Evolutionary conservation across 2,329 filamentous ascomycete species (phyloP).

Genomic region (Lecanoromycetidae sp.): DNA sequence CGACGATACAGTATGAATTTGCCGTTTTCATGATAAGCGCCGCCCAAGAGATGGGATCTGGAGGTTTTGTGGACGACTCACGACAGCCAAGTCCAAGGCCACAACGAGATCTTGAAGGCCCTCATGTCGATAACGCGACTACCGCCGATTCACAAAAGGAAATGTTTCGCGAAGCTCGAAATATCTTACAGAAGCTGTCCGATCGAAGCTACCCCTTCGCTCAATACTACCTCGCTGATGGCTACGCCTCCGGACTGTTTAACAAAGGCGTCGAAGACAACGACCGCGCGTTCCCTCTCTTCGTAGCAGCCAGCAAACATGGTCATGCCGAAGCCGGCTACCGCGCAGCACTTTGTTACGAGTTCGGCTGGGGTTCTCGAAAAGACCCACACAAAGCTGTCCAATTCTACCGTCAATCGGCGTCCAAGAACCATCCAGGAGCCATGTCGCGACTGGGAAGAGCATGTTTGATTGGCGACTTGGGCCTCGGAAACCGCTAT

Average conservation of each 20-base stretch:
- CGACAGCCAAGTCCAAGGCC: constrained; percentile 5
- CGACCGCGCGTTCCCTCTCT: constrained; percentile 81
- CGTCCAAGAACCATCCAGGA: constrained; percentile 87
- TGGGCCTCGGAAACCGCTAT: constrained; percentile 72
- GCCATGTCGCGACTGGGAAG: constrained; percentile 87
- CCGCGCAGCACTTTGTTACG: constrained; percentile 85
- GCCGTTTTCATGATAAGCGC: constrained; percentile 87
- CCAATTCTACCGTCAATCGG: constrained; percentile 81
- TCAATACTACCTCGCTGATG: constrained; percentile 93
- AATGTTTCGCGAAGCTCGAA: constrained; percentile 73
- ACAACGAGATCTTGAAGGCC: constrained; percentile 3
- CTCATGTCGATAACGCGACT: constrained; percentile 27
- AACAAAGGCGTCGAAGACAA: constrained; percentile 90
- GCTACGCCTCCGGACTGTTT: constrained; percentile 86
- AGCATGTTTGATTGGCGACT: constrained; percentile 78
- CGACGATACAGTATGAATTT: constrained; percentile 88
- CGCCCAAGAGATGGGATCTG: constrained; percentile 56
- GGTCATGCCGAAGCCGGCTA: constrained; percentile 95
- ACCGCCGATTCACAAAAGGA: constrained; percentile 47
- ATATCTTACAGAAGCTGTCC: constrained; percentile 73
- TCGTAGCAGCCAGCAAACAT: constrained; percentile 87
- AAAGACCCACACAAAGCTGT: constrained; percentile 84
- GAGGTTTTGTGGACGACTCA: constrained; percentile 20
- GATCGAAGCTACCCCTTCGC: constrained; percentile 90
- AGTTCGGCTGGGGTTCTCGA: constrained; percentile 93